Evolutionary conservation across 2,329 filamentous ascomycete genomes (phyloP).

Genomic region (Gnomoniopsis smithogilvyi): DNA sequence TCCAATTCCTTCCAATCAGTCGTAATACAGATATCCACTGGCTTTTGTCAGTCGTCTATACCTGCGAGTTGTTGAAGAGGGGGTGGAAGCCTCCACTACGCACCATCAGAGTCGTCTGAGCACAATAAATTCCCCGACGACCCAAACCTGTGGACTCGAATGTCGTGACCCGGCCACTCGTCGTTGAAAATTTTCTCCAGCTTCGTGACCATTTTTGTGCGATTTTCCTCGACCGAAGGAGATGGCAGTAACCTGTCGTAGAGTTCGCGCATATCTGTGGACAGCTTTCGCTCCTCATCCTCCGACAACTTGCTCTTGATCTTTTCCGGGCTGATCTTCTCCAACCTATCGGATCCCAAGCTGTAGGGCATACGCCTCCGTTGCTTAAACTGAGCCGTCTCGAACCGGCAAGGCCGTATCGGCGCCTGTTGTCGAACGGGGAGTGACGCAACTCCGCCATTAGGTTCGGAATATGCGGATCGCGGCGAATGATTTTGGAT

Average conservation of each 20-base stretch:
- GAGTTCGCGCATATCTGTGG: constrained; percentile 78
- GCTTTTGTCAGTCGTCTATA: constrained; percentile 28
- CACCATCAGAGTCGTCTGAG: constrained; percentile 94
- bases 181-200: constrained; percentile 83
- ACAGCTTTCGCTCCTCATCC: constrained; percentile 72
- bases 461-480: constrained; percentile 87
- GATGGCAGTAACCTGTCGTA: constrained; percentile 85
- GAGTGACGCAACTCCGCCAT: constrained; percentile 66
- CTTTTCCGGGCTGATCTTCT: constrained; percentile 67
- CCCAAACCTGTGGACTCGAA: constrained; percentile 92
- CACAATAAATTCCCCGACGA: constrained; percentile 94
- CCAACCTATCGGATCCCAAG: constrained; percentile 75
- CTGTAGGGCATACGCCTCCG: constrained; percentile 90
- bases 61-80: not conserved
- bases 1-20: constrained; percentile 86
- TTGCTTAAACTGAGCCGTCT: constrained; percentile 78
- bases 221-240: constrained; percentile 70
- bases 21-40: constrained; percentile 97
- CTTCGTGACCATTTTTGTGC: constrained; percentile 77
- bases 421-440: constrained; percentile 52
- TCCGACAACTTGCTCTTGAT: constrained; percentile 68
- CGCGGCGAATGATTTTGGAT: constrained; percentile 79
- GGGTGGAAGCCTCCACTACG: constrained; percentile 29
- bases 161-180: constrained; percentile 88
- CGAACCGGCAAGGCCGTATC: constrained; percentile 66